Percentiles rank a stretch among this genome's conserved stretches.
Evolutionary conservation across 139 green algal genomes (phyloP).

Genomic region (Haematococcus lacustris): DNA sequence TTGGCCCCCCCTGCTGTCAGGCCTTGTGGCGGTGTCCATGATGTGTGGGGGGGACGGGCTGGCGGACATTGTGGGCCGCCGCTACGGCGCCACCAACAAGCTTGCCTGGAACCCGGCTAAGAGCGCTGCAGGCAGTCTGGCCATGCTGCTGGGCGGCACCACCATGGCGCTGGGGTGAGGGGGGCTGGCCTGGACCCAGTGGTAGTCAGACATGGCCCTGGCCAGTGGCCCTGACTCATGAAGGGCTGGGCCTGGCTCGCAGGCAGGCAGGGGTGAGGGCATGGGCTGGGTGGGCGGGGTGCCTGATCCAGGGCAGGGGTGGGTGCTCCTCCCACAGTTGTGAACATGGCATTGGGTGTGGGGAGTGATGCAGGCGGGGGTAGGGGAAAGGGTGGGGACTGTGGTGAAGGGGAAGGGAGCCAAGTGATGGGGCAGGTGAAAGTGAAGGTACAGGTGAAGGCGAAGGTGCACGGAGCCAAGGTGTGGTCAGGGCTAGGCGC

Average conservation of each 20-base stretch:
- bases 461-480: too few species aligned
- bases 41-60: conserved; percentile 91
- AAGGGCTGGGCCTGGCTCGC: background rate
- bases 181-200: too few species aligned
- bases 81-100: conserved; percentile 41
- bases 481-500: too few species aligned
- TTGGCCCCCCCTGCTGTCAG: conserved; percentile 6
- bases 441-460: too few species aligned
- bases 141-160: conserved; percentile 72
- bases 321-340: background rate
- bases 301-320: background rate
- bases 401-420: too few species aligned
- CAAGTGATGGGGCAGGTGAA: too few species aligned
- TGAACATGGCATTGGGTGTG: too few species aligned
- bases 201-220: too few species aligned
- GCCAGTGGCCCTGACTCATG: too few species aligned
- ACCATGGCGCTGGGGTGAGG: conserved; percentile 40
- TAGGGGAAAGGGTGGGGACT: too few species aligned
- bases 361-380: too few species aligned
- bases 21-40: conserved; percentile 46
- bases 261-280: background rate
- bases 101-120: conserved; percentile 86
- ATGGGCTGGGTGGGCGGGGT: background rate
- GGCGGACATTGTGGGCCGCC: conserved; percentile 87
- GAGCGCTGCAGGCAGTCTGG: conserved; percentile 75